Base-by-base conservation (phyloP, 2,329 filamentous ascomycete species). In the Fusarium goolgardi region DNA sequence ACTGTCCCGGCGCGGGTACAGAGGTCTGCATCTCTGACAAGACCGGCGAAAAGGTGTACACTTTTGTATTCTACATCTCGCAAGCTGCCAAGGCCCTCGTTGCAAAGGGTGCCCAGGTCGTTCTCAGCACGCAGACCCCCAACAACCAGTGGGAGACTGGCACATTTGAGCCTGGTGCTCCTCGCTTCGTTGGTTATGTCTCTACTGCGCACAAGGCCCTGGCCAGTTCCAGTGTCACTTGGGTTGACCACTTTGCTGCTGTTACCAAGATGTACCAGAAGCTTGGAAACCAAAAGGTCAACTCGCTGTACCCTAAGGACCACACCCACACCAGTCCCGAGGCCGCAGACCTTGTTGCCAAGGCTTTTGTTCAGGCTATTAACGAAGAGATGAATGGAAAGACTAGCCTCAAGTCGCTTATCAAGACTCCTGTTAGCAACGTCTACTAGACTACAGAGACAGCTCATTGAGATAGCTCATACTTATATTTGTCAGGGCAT, bases 61-160 rank as follows among this genome's bases (percentile, higher is more conserved):
- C 88, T 0, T 90, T 86, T 75, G 83, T 84, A 5, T 83, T 83
- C 32, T 90, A 90, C 76, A 74, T 90, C 44, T 81, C 83, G 53
- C 84, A 87, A 61, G 88, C 88, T 0, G 82, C 87, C 21, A 81
- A 80, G 40, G 75, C 81, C 39, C 83, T 88, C 70, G 80, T 82
- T 9, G 80, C 78, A 23, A 88, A 87, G 72, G 88, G 88, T 0
- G 88, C 86, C 3, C 84, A 83, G 29, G 88, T 90, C 39, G 82
- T 91, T 60, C 80, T 90, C 44, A 84, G 83, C 49, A 82, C 82
- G 5, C 83, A 85, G 50, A 90, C 88, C 1, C 81, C 81, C 25
- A 78, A 81, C 76, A 90, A 90, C 73, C 82, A 84, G 4, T 90
- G 87, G 83, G 87, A 89, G 70, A 80, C 78, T 1, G 88, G 88